Evolutionary conservation across 2,329 filamentous ascomycete species (phyloP).

Genomic region (Thelonectria blattea): DNA sequence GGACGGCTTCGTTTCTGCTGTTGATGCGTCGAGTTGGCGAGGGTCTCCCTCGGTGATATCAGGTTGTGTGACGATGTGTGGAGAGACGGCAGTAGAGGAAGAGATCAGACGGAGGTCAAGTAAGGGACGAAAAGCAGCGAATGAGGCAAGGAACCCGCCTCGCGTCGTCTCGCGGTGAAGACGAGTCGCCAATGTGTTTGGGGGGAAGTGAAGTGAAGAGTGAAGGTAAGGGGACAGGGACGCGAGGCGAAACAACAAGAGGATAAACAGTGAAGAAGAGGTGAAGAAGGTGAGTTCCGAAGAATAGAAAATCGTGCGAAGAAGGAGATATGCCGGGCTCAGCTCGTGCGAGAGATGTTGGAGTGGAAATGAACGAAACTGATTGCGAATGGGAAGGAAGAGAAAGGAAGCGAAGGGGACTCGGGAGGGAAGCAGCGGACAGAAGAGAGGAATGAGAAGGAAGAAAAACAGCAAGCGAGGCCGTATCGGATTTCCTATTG

Average conservation of each 20-base stretch:
- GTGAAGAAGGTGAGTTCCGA: neutral
- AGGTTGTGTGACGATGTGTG: neutral
- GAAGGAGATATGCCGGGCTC: neutral
- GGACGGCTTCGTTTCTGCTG: neutral
- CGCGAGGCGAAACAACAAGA: neutral
- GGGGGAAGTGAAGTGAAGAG: neutral
- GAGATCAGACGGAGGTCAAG: conserved; percentile 3
- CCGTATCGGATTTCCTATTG: neutral
- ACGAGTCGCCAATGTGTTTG: neutral
- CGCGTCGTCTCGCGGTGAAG: neutral
- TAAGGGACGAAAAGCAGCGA: conserved; percentile 24
- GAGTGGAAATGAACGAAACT: neutral
- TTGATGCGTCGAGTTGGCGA: neutral
- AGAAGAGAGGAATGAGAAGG: conserved; percentile 5
- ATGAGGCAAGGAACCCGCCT: conserved; percentile 5
- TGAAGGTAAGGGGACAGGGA: neutral
- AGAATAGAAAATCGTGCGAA: conserved; percentile 4
- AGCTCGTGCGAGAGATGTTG: neutral
- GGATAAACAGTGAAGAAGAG: neutral
- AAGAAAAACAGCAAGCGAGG: conserved; percentile 1
- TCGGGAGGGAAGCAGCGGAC: too few relatives aligned
- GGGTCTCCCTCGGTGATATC: neutral
- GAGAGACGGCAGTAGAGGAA: conserved; percentile 5
- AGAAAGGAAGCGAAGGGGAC: neutral
- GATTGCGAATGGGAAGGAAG: neutral